Percentiles rank a stretch among this genome's conserved stretches.
Conservation (phyloP, 306 rosid genomes). For the Fragaria vesca region DNA sequence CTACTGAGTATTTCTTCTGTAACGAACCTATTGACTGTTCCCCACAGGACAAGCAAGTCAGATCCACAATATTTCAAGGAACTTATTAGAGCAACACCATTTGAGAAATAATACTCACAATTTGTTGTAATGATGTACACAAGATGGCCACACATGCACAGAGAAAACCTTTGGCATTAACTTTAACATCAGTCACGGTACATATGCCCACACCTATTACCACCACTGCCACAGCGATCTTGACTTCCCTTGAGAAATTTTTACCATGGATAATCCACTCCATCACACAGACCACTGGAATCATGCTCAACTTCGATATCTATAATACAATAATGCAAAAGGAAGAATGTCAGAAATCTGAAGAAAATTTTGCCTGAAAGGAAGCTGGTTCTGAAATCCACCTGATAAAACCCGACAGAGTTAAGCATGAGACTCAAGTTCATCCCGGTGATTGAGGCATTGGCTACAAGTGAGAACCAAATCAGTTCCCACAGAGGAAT, state of each 20-base stretch:
- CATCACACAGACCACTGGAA: conserved; percentile 56
- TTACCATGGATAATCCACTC: conserved; percentile 59
- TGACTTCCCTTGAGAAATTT: conserved; percentile 50
- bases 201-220: conserved; percentile 55
- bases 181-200: conserved; percentile 53
- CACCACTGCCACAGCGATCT: conserved; percentile 48
- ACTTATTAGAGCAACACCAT: neutral
- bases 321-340: conserved; percentile 13
- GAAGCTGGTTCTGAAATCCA: conserved; percentile 1
- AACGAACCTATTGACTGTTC: conserved; percentile 54
- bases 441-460: conserved; percentile 47
- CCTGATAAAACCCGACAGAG: conserved; percentile 60
- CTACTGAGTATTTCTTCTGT: conserved; percentile 54
- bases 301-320: conserved; percentile 60
- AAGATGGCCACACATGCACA: conserved; percentile 50
- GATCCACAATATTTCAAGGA: neutral
- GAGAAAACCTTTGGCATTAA: conserved; percentile 51
- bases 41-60: conserved; percentile 1
- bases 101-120: conserved; percentile 29
- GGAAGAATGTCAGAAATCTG: neutral
- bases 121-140: conserved; percentile 53
- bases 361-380: neutral
- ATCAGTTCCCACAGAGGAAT: conserved; percentile 51
- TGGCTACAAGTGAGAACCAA: conserved; percentile 47
- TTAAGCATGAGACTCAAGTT: conserved; percentile 56